Evolutionary conservation across 768 basidiomycete genomes (phyloP).

Genomic region (Lactifluus subvellereus): DNA sequence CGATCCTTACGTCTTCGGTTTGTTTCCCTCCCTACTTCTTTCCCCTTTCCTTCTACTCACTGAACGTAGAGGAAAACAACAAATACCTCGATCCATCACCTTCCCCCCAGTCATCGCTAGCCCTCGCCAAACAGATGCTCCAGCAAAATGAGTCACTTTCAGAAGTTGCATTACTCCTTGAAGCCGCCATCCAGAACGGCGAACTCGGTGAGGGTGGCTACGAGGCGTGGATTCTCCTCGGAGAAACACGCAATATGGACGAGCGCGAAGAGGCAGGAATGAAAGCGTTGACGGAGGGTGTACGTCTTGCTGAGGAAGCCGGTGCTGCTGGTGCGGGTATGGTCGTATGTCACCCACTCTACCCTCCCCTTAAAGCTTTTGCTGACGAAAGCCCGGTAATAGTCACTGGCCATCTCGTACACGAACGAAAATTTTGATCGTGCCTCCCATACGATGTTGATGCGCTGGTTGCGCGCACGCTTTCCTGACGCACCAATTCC

Average conservation of each 20-base stretch:
- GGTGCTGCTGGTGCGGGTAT: slow-evolving; percentile 66
- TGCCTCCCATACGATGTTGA: slow-evolving; percentile 77
- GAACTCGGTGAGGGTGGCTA: slow-evolving; percentile 77
- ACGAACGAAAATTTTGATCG: slow-evolving; percentile 91
- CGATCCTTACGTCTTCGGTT: slow-evolving; percentile 72
- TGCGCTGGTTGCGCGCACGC: slow-evolving; percentile 74
- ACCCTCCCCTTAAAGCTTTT: background rate
- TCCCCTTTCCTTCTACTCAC: slow-evolving; percentile 6
- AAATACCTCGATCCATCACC: slow-evolving; percentile 54
- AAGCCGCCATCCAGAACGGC: slow-evolving; percentile 83
- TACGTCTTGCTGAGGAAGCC: slow-evolving; percentile 55
- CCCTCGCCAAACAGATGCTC: slow-evolving; percentile 70
- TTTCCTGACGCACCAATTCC: slow-evolving; percentile 53
- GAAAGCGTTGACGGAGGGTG: slow-evolving; percentile 71
- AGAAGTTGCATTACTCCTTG: slow-evolving; percentile 80
- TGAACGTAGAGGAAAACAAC: slow-evolving; percentile 58
- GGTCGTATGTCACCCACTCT: slow-evolving; percentile 46
- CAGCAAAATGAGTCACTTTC: slow-evolving; percentile 80
- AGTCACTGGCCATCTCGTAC: slow-evolving; percentile 95
- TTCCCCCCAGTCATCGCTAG: slow-evolving; percentile 45
- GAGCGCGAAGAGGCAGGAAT: slow-evolving; percentile 81
- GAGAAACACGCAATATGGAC: slow-evolving; percentile 86
- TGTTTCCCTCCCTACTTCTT: slow-evolving; percentile 25
- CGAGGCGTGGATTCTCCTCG: slow-evolving; percentile 89
- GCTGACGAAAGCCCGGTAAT: slow-evolving; percentile 20